Evolutionary conservation across 2,329 filamentous ascomycete species (phyloP), one percentile per base, ranked within the genome.

Genomic region (Arthrobotrys pseudoclavata): DNA sequence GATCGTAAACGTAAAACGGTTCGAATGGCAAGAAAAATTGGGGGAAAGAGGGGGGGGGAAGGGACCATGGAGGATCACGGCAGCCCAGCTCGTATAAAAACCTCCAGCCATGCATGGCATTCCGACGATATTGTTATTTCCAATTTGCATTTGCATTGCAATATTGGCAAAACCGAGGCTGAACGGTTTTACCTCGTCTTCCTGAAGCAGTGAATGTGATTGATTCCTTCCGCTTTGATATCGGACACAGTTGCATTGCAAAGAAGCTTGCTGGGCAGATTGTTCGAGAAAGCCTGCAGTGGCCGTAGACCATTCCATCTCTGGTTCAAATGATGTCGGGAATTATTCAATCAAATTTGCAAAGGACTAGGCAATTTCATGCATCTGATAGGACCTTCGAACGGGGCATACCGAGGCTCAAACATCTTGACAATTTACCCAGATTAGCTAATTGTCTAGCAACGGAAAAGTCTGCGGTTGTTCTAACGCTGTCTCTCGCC

Each of bases 1-100:
- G 18, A 60, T 72, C 60, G n/a, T 72, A 45, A 42, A 34, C 18
- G 31, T 45, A 45, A 45, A 62, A 20, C 34, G 12, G 53, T 76
- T 76, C 34, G 76, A 66, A 60, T 71, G 72, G 63, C 69, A 70
- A n/a, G 79, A 22, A 79, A 75, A 50, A 22, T n/a, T 20, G 6
- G 42, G 18, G 18, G 42, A n/a, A 45, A 45, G 42, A 47, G 7
- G 42, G 12, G 15, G 68, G 24, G 45, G 29, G 47, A 61, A 34
- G 34, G 48, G 53, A 66, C 57, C 29, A 57, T 42, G 68, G 20
- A 64, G 64, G 68, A 74, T 61, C 29, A 52, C 45, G 60, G 37
- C 60, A 24, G 20, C 12, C 67, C 29, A 26, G 67, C 47, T 70
- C 29, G 67, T 70, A 70, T 70, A 70, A 70, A 34, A 69, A 69